Evolutionary conservation across 2,329 filamentous ascomycete species (phyloP), one percentile per base, ranked within the genome.

Genomic region (Fusarium euwallaceae): DNA sequence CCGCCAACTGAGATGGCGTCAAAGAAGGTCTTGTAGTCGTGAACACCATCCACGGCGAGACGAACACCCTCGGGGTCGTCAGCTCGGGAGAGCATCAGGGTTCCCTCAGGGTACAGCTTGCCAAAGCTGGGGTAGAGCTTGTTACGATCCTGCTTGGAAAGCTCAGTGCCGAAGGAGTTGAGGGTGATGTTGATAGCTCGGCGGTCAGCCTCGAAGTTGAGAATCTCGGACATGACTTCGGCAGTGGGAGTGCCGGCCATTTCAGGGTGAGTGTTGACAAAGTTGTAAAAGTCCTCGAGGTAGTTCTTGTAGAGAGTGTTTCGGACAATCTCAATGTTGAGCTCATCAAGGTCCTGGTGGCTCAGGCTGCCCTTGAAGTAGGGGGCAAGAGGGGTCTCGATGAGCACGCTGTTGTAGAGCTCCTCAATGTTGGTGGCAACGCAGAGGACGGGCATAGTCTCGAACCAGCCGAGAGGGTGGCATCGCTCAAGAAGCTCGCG

Each of bases 251-350:
- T 97, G 41, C 95, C 94, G 41, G 90, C 88, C 85, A 98, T 93
- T 48, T 97, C 96, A 0, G 95, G 88, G 80, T 98, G 91, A 11
- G 92, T 93, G 85, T 96, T 98, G 84, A 98, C 93, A 83, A 98
- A 99, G 75, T 93, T 90, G 87, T 98, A 91, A 84, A 99, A 99
- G 82, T 98, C 97, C 83, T 99, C 97, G 9, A 99, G 90, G 82
- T 99, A 99, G 88, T 98, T 98, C 90, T 99, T 99, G 89, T 98
- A 99, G 39, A 99, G 88, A 1, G 95, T 99, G 85, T 99, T 99
- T 74, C 97, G 93, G 68, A 99, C 94, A 83, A 99, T 99, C 86
- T 99, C 97, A 79, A 99, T 99, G 86, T 99, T 99, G 80, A 99
- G 88, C 87, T 99, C 97, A 84, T 99, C 97, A 60, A 99, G 89